Conservation (phyloP, 2,329 filamentous ascomycete genomes). For the Colletotrichum sp. region DNA sequence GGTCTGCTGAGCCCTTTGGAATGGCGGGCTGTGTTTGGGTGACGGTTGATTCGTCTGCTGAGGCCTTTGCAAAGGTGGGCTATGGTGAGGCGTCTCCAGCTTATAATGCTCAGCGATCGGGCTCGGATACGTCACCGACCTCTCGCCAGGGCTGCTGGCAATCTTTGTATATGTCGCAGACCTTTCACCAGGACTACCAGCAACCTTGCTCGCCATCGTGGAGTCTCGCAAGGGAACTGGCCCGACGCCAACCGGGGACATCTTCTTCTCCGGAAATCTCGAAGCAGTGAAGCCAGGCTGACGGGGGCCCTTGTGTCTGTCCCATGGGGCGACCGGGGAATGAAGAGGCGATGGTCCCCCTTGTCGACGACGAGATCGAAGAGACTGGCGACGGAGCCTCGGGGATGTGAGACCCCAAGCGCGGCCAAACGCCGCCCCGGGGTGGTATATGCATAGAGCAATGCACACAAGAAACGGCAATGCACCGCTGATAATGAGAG, state of each 20-base stretch:
- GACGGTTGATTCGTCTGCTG: neutral
- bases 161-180: slow-evolving; percentile 7
- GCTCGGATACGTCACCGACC: slow-evolving; percentile 16
- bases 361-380: slow-evolving; percentile 1
- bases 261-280: slow-evolving; percentile 12
- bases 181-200: slow-evolving; percentile 7
- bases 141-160: neutral
- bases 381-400: neutral
- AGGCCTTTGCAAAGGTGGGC: slow-evolving; percentile 2
- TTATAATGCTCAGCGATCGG: slow-evolving; percentile 7
- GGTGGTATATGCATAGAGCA: slow-evolving; percentile 41
- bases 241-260: slow-evolving; percentile 10
- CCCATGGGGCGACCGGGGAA: slow-evolving; percentile 12
- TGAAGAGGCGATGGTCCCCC: slow-evolving; percentile 8
- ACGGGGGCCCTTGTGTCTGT: slow-evolving; percentile 15
- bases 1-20: neutral
- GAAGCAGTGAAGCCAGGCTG: slow-evolving; percentile 15
- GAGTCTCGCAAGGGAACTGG: slow-evolving; percentile 13
- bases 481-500: slow-evolving; percentile 45
- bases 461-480: slow-evolving; percentile 41
- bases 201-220: slow-evolving; percentile 19
- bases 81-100: neutral
- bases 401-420: slow-evolving; percentile 47
- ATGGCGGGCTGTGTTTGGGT: slow-evolving; percentile 4
- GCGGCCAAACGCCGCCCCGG: slow-evolving; percentile 42